Evolutionary conservation across 1,284 basidiomycete species (phyloP).

Genomic region (Ustilago shanxiensis): DNA sequence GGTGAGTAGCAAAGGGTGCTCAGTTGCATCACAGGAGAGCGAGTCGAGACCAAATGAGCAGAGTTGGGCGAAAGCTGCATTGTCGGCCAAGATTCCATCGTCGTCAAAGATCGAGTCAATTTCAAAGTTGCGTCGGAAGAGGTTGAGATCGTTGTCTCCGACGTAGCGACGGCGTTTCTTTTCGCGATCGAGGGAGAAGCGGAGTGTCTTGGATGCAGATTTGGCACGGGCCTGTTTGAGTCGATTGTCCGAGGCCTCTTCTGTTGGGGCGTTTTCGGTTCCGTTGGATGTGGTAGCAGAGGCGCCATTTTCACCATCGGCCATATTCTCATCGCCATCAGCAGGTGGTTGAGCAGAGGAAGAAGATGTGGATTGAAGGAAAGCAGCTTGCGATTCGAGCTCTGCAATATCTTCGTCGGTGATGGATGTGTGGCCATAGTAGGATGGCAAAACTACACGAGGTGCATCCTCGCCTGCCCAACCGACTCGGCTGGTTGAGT

Average conservation of each 20-base stretch:
- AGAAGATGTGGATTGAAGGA: constrained; percentile 18
- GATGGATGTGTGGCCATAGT: constrained; percentile 80
- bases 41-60: constrained; percentile 51
- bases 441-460: constrained; percentile 88
- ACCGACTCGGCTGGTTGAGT: constrained; percentile 88
- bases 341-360: constrained; percentile 17
- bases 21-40: constrained; percentile 71
- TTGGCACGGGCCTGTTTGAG: constrained; percentile 42
- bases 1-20: constrained; percentile 92
- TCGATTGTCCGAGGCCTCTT: constrained; percentile 38
- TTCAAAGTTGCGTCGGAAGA: constrained; percentile 91
- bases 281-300: constrained; percentile 21
- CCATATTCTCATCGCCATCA: constrained; percentile 39
- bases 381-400: constrained; percentile 45
- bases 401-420: constrained; percentile 68
- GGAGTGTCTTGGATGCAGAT: constrained; percentile 37
- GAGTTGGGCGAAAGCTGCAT: constrained; percentile 48
- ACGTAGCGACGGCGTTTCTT: constrained; percentile 78
- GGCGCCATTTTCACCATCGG: constrained; percentile 17
- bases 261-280: constrained; percentile 14
- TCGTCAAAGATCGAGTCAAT: constrained; percentile 82
- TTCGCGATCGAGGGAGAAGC: constrained; percentile 48
- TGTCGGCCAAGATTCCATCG: constrained; percentile 77
- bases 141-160: constrained; percentile 89
- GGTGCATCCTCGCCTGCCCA: constrained; percentile 94